A percentile compares a stretch with the other conserved stretches of the same genome.
phyloP scores from a whole-genome alignment of 2,329 filamentous ascomycete species.

The Boeremia lycopersici region DNA sequence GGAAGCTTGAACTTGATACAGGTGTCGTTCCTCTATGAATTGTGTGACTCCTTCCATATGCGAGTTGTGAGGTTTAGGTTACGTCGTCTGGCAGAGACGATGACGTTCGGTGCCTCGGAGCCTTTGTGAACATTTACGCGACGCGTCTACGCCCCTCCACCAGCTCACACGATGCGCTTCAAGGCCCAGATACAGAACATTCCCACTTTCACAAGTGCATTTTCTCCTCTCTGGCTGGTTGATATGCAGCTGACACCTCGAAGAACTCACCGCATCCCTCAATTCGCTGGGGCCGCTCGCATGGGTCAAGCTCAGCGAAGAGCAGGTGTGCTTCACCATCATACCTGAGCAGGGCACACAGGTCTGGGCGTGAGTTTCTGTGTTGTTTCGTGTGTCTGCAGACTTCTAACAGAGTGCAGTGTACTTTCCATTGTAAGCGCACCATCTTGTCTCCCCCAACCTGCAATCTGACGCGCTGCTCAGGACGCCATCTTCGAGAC shows the following conservation, averaged over 20 bases:
- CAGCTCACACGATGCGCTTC: conserved; percentile 55
- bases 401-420: conserved; percentile 38
- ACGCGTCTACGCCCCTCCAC: conserved; percentile 12
- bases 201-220: conserved; percentile 59
- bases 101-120: conserved; percentile 16
- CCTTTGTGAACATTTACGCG: conserved; percentile 14
- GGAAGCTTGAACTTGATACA: background rate
- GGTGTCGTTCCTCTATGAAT: background rate
- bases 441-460: conserved; percentile 27
- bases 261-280: conserved; percentile 68
- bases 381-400: conserved; percentile 16
- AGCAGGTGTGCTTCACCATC: conserved; percentile 89
- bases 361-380: conserved; percentile 81
- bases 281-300: conserved; percentile 78
- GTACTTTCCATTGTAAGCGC: conserved; percentile 51
- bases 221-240: rapidly evolving
- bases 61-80: background rate
- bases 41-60: background rate
- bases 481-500: conserved; percentile 88
- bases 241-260: conserved; percentile 2
- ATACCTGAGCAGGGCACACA: conserved; percentile 94
- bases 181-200: conserved; percentile 59
- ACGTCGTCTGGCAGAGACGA: background rate
- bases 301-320: conserved; percentile 88
- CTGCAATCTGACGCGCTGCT: conserved; percentile 20